Evolutionary conservation across 805 yeast species (phyloP).

Genomic region (Spathaspora passalidarum): DNA sequence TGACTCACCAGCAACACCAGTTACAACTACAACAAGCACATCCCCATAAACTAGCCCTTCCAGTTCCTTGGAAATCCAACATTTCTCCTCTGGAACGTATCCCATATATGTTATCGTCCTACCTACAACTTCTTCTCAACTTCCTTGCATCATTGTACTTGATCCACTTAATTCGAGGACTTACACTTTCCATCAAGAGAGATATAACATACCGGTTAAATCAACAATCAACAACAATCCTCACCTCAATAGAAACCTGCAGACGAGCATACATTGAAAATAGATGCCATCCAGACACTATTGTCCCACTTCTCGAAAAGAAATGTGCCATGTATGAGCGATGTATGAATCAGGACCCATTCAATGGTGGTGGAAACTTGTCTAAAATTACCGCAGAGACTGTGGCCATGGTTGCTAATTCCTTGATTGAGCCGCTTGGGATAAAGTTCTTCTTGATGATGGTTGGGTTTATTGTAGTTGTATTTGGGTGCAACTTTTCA

Average conservation of each 20-base stretch:
- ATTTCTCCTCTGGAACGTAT: slow-evolving; percentile 51
- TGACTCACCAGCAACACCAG: slow-evolving; percentile 2
- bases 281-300: slow-evolving; percentile 49
- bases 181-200: slow-evolving; percentile 46
- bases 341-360: slow-evolving; percentile 62
- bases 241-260: slow-evolving; percentile 55
- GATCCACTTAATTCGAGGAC: slow-evolving; percentile 39
- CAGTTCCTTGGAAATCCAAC: slow-evolving; percentile 56
- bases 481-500: slow-evolving; percentile 59
- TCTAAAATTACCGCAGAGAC: slow-evolving; percentile 61
- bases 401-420: slow-evolving; percentile 58
- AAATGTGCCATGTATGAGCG: slow-evolving; percentile 61
- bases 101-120: slow-evolving; percentile 59
- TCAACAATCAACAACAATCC: slow-evolving; percentile 42
- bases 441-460: slow-evolving; percentile 52
- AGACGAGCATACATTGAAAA: slow-evolving; percentile 50
- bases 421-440: slow-evolving; percentile 67
- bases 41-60: slow-evolving; percentile 28
- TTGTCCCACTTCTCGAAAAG: slow-evolving; percentile 56
- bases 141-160: slow-evolving; percentile 43
- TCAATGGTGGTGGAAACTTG: slow-evolving; percentile 43
- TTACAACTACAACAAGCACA: neutral
- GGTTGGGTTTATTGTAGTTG: slow-evolving; percentile 38
- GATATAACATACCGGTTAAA: slow-evolving; percentile 55
- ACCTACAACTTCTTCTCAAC: slow-evolving; percentile 56